Evolutionary conservation across 116 monocot species (phyloP), one percentile per base, ranked within the genome.

Genomic region (Thalassia testudinum): DNA sequence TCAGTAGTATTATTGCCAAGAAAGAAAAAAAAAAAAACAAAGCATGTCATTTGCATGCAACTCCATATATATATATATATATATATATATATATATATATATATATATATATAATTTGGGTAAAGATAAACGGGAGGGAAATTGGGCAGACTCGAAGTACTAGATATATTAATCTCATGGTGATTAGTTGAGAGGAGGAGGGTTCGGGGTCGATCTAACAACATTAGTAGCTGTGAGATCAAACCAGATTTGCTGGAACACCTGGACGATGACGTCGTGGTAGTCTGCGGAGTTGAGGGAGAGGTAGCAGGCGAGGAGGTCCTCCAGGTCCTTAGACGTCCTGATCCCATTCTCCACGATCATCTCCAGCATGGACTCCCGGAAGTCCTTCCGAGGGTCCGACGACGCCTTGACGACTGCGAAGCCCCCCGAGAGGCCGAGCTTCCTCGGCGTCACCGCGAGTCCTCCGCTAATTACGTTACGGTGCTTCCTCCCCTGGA

Each of bases 361-460:
- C 92, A 87, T 87, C 77, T 93, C 92, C 67, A 80, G 57, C 92
- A 83, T 93, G 8, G 92, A 93, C 4, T 93, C 87, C 42, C 68
- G 56, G 68, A 93, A 93, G 52, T 93, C 92, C 70, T 30, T 72
- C 42, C 59, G 64, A 7, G 92, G 92, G 30, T 93, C 73, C 5
- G 65, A 62, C 8, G 92, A 87, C 17, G 70, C 60, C 63, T 87
- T 87, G 42, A 93, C 77, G 16, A 83, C 78, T 16, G 83, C 75
- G 42, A 83, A 75, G 56, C 82, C 72, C 65, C 66, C 70, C 26
- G 70, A 15, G 13, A 75, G 14, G 45, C 18, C 45, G n/a, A 61
- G 25, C 61, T 40, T 52, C 58, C 21, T 52, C 61, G 58, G 23
- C 43, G 57, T 57, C 40, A 43, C 12, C 0, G 26, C 24, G 37